Evolutionary conservation across 2,329 filamentous ascomycete species (phyloP).

Genomic region (Paramyrothecium sp.): DNA sequence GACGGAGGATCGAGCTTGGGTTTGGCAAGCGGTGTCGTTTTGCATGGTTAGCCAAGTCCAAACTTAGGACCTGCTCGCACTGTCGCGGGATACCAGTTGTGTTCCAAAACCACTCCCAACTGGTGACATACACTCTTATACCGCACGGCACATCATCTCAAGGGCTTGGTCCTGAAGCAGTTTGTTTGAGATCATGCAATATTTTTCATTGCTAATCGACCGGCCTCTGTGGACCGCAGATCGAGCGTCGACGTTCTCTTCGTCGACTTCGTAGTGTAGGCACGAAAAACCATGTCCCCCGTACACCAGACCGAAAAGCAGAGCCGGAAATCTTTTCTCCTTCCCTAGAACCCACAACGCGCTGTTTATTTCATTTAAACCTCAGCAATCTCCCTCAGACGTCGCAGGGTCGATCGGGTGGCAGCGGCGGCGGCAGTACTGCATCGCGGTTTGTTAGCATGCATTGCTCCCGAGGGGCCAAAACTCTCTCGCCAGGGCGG

Average conservation of each 20-base stretch:
- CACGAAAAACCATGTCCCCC: conserved; percentile 41
- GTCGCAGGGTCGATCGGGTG: conserved; percentile 93
- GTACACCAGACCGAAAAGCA: conserved; percentile 47
- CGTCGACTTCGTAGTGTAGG: conserved; percentile 41
- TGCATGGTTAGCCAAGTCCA: no score
- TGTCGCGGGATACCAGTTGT: no score
- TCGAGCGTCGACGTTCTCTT: conserved; percentile 38
- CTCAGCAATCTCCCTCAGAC: conserved; percentile 96
- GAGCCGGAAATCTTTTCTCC: conserved; percentile 29
- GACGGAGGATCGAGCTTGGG: no score
- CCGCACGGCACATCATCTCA: no score
- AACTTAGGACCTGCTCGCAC: no score
- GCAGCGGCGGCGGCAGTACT: conserved; percentile 91
- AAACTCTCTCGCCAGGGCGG: background rate
- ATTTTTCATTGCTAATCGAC: conserved; percentile 42
- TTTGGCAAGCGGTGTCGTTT: no score
- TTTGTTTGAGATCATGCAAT: conserved; percentile 31
- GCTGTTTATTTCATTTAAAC: conserved; percentile 59
- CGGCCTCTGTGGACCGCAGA: conserved; percentile 37
- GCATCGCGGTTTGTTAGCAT: conserved; percentile 24
- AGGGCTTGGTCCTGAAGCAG: no score
- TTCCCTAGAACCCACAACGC: conserved; percentile 13
- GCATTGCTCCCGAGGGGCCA: conserved; percentile 2
- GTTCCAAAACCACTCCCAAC: no score
- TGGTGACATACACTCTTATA: no score